Evolutionary conservation across 2,329 filamentous ascomycete genomes (phyloP).

Genomic region (Trematosphaeria pertusa): DNA sequence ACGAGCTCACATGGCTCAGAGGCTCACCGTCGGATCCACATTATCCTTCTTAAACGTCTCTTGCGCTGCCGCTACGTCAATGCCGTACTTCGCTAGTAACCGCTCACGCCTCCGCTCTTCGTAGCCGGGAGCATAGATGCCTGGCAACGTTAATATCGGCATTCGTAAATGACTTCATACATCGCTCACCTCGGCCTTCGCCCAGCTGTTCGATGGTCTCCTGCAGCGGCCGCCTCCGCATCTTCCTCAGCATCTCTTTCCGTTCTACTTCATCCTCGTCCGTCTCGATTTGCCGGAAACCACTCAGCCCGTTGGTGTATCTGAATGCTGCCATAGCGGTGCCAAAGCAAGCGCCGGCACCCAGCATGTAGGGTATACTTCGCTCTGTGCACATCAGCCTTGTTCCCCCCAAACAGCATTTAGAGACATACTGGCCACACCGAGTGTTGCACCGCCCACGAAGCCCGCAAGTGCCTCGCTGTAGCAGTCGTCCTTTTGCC

Average conservation of each 20-base stretch:
- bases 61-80: constrained; percentile 67
- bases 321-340: constrained; percentile 68
- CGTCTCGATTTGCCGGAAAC: constrained; percentile 60
- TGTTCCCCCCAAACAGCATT: constrained; percentile 7
- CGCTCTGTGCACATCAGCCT: constrained; percentile 56
- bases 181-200: constrained; percentile 78
- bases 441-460: constrained; percentile 74
- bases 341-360: constrained; percentile 68
- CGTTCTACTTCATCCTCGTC: constrained; percentile 76
- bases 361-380: constrained; percentile 73
- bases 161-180: neutral
- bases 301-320: constrained; percentile 70
- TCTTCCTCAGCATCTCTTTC: constrained; percentile 76
- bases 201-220: constrained; percentile 83
- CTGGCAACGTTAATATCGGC: constrained; percentile 54
- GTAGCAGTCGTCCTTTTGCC: constrained; percentile 80
- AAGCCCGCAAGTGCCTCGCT: constrained; percentile 80
- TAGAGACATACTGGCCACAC: constrained; percentile 70
- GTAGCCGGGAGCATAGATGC: constrained; percentile 81
- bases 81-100: constrained; percentile 85
- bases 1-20: no score
- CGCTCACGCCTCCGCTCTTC: constrained; percentile 82
- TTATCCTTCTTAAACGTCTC: no score
- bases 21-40: no score
- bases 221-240: constrained; percentile 75